These are phyloP conservation scores for Penstemon barbatus DNA, from an alignment of 257 asterid species.

Conservation along the genomic window DNA sequence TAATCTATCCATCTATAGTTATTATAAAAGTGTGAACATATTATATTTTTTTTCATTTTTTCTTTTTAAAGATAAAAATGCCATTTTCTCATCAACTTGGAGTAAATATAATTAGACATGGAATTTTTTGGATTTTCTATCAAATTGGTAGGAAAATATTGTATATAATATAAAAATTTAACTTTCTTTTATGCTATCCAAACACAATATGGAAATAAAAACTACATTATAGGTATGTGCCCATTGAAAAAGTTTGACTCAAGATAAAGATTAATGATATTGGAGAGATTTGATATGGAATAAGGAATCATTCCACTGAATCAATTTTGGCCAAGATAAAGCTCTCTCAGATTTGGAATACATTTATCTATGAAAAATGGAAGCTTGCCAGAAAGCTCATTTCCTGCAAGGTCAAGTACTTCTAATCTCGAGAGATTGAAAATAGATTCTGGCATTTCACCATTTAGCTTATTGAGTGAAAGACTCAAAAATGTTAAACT, in stretches of 20 bases:
- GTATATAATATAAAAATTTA: too few relatives aligned
- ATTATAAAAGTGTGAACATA: too few relatives aligned
- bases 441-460: slow-evolving; percentile 25
- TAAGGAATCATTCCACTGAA: slow-evolving; percentile 16
- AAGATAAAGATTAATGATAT: not conserved
- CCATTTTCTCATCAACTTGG: too few relatives aligned
- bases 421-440: slow-evolving; percentile 22
- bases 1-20: too few relatives aligned
- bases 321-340: not conserved
- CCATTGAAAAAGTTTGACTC: slow-evolving; percentile 19
- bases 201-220: too few relatives aligned
- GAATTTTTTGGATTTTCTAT: too few relatives aligned
- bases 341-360: slow-evolving; percentile 17
- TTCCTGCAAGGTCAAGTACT: not conserved
- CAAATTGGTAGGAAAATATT: too few relatives aligned
- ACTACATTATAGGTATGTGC: slow-evolving; percentile 4
- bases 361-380: not conserved
- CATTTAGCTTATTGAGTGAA: not conserved
- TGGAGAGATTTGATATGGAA: slow-evolving; percentile 22
- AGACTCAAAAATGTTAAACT: not conserved
- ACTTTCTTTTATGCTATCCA: too few relatives aligned
- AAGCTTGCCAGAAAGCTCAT: not conserved
- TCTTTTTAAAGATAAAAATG: too few relatives aligned
- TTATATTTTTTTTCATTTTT: too few relatives aligned
- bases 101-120: too few relatives aligned